phyloP scores from a whole-genome alignment of 139 green algal genomes.

The Micractinium sp. region DNA sequence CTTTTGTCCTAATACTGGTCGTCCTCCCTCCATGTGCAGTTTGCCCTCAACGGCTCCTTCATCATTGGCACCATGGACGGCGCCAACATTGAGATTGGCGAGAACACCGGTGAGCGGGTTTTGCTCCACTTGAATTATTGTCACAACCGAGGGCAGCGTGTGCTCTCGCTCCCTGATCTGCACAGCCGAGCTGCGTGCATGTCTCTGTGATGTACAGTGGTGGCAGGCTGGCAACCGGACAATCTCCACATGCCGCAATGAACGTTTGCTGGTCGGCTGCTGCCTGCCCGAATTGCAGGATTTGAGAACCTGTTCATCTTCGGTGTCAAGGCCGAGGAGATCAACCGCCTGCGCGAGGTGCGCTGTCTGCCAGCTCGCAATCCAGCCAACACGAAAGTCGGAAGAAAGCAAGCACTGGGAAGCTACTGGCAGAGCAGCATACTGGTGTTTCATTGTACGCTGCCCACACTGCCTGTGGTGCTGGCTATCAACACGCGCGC shows the following conservation, averaged over 20 bases:
- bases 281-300: background rate
- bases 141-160: too few species aligned
- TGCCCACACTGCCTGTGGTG: too few species aligned
- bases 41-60: constrained; percentile 97
- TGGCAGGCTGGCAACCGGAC: too few species aligned
- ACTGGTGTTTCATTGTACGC: background rate
- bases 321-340: constrained; percentile 71
- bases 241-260: too few species aligned
- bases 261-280: background rate
- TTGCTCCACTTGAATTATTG: background rate
- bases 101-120: constrained; percentile 67
- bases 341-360: constrained; percentile 70
- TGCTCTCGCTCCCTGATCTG: too few species aligned
- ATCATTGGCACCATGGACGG: constrained; percentile 99
- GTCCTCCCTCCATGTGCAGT: constrained; percentile 47
- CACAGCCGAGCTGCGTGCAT: too few species aligned
- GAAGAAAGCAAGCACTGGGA: too few species aligned
- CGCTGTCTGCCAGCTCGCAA: background rate
- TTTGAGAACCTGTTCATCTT: constrained; percentile 93
- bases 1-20: too few species aligned
- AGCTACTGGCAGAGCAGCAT: background rate
- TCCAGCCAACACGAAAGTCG: too few species aligned
- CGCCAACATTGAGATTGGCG: constrained; percentile 98
- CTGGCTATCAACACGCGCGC: too few species aligned
- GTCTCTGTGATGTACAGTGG: too few species aligned